Evolutionary conservation across 345 rosid genomes (phyloP), one percentile per base, ranked within the genome.

Genomic region (Firmiana major): DNA sequence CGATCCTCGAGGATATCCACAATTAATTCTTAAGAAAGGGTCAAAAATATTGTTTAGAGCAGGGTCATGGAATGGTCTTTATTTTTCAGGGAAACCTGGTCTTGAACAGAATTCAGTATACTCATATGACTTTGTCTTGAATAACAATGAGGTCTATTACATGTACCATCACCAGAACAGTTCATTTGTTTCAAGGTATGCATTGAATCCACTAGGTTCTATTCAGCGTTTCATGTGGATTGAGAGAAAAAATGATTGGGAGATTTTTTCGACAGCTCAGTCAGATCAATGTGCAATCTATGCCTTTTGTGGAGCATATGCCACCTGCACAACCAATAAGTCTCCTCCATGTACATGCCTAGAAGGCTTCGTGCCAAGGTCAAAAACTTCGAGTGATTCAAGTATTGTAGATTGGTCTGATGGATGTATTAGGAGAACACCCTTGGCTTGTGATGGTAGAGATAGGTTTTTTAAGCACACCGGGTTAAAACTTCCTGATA

Each of bases 61-160:
- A 19, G 92, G 90, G 8, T 77, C 87, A 1, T 89, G 90, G 90
- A 85, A 82, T 65, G 90, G 88, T 6, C 5, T 60, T 0, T 43
- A 84, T 55, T 89, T 85, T 45, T 81, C 84, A 7, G 87, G 87
- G 4, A 55, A 4, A 19, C 31, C 49, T 6, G 9, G 26, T 17
- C n/a, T 38, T 36, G 15, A 36, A 22, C 28, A 4, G 6, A 49
- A 28, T 70, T 3, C 60, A 3, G 0, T 49, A 15, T 71, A 24
- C 51, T 3, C 55, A 26, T 87, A 77, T 51, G 48, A 67, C 46
- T 85, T 88, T 34, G 75, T 85, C 8, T 71, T 78, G 5, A 77
- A 78, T 40, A 46, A 78, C 26, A 31, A 72, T 0, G 90, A 84
- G 62, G 77, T 79, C 0, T 84, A 77, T 55, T 89, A 82, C 79